Percentiles rank a stretch among this genome's conserved stretches.
Conservation (phyloP, 257 asterid genomes). For the Echium plantagineum region DNA sequence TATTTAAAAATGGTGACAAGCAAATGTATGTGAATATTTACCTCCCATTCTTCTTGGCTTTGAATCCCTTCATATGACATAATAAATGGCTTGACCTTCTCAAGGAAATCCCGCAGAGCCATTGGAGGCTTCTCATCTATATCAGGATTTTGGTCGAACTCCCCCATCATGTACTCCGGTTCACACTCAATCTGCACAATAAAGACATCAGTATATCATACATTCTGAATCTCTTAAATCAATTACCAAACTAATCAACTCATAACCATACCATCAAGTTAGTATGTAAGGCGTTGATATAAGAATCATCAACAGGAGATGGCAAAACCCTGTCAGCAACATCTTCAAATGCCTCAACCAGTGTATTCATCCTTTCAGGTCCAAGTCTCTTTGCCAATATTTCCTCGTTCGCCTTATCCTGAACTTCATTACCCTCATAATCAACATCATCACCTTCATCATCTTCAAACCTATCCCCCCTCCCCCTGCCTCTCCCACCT, state of each 20-base stretch:
- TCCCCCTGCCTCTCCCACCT: conserved; percentile 23
- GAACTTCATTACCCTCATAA: conserved; percentile 23
- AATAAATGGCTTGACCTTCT: conserved; percentile 86
- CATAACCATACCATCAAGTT: conserved; percentile 44
- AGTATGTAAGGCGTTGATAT: conserved; percentile 51
- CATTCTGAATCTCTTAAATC: background rate
- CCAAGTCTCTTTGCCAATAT: conserved; percentile 58
- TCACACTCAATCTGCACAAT: conserved; percentile 71
- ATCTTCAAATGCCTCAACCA: conserved; percentile 67
- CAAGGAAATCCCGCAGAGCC: conserved; percentile 68
- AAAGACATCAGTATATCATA: background rate
- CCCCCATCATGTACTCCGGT: conserved; percentile 76
- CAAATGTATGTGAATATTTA: conserved; percentile 12
- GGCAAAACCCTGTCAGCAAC: conserved; percentile 52
- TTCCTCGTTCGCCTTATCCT: conserved; percentile 50
- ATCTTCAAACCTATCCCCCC: conserved; percentile 21
- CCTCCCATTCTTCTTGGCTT: conserved; percentile 96
- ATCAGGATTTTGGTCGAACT: conserved; percentile 74
- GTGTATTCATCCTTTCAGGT: conserved; percentile 38
- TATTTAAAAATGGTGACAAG: background rate
- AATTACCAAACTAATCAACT: conserved; percentile 8
- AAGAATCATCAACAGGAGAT: conserved; percentile 48
- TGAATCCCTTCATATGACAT: conserved; percentile 70
- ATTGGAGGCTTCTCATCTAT: conserved; percentile 81
- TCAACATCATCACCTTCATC: conserved; percentile 23